Evolutionary conservation across 2,329 filamentous ascomycete species (phyloP).

Genomic region (Colletotrichum somersetense): DNA sequence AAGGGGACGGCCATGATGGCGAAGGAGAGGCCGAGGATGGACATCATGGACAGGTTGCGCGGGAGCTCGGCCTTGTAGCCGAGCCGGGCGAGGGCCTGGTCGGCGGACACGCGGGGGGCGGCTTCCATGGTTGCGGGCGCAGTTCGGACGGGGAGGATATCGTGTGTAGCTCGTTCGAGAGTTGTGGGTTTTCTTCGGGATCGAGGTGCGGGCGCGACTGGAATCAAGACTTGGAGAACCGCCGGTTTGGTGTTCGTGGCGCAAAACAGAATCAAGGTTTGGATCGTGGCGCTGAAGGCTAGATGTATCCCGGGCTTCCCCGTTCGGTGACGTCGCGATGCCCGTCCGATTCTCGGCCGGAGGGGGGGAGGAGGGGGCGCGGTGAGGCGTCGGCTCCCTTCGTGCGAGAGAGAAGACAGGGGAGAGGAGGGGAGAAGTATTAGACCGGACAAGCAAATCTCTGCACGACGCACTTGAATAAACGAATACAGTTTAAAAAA

Average conservation of each 20-base stretch:
- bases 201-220: background rate
- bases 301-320: background rate
- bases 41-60: conserved; percentile 64
- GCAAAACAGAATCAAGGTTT: background rate
- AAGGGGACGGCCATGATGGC: conserved; percentile 82
- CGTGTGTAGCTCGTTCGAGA: background rate
- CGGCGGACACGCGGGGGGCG: conserved; percentile 33
- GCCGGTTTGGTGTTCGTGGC: background rate
- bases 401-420: background rate
- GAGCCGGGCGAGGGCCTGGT: conserved; percentile 55
- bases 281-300: background rate
- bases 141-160: background rate
- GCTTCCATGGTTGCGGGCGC: conserved; percentile 28
- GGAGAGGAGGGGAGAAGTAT: background rate
- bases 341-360: background rate
- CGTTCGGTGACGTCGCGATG: background rate
- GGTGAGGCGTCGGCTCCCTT: background rate
- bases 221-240: background rate
- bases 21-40: conserved; percentile 76
- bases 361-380: background rate
- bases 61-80: conserved; percentile 64
- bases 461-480: background rate
- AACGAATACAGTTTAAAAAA: background rate
- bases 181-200: background rate
- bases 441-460: background rate